Base-by-base conservation (phyloP, 2,329 filamentous ascomycete species). In the Decorospora gaudefroyi region DNA sequence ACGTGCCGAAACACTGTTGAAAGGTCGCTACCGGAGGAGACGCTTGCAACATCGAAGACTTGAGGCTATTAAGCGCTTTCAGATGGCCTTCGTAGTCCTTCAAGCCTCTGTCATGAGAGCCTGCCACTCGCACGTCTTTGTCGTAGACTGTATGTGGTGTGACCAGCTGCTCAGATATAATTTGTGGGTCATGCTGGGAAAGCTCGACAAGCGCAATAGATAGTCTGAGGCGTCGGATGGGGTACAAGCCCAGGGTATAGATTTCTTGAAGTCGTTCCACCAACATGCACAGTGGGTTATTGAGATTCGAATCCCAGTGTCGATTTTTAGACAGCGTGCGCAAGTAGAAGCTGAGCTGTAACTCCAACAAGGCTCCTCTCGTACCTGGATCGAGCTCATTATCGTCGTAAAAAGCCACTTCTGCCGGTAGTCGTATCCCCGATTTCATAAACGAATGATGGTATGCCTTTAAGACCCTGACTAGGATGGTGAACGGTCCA, bases 141-240 rank as follows among this genome's bases (percentile, higher is more conserved):
- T 50, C 45, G 7, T 15, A 17, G 5, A 42, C 29, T 7, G 15
- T 17, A 15, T 43, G 35, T 4, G 31, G 28, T 10, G 26, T 27
- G 10, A 54, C 16, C 10, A 45, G 26, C 3, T 37, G 33, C 45
- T 62, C 21, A 53, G 53, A 36, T 29, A 86, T 65, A 19, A 83
- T 73, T 56, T 86, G 79, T 51, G 87, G 82, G 12, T 86, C 70
- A 1, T 82, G 78, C 2, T 81, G 79, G 6, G 76, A 77, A 22
- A 71, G 51, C 33, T 68, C 66, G 9, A 70, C 51, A 22, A 69
- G 45, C 6, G 57, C 34, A 6, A 61, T 37, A 4, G 30, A 49
- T 12, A 63, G 44, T 31, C 71, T 61, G 26, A 62, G 49, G 13
- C 61, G 56, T 32, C 70, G 61, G 25, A 73, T 34, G 1, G 71